Evolutionary conservation across 2,329 filamentous ascomycete genomes (phyloP).

Genomic region (Aureobasidium namibiae): DNA sequence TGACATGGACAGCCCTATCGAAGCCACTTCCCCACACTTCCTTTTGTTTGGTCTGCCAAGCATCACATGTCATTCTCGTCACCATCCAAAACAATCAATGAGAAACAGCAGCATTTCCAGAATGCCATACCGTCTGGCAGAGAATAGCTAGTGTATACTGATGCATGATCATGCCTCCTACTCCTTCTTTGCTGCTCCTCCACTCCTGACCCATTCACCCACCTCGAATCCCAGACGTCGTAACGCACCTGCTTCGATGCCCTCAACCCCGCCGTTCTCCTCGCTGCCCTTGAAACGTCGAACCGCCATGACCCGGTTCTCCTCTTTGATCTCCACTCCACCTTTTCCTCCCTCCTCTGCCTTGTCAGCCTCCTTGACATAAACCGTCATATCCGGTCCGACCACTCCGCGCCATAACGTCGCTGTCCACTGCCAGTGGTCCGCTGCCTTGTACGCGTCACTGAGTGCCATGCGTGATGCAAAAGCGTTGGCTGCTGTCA

Average conservation of each 20-base stretch:
- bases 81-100: neutral
- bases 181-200: conserved; percentile 13
- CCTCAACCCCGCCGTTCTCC: conserved; percentile 17
- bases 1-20: neutral
- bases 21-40: neutral
- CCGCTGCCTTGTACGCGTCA: conserved; percentile 70
- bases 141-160: neutral
- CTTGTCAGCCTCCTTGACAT: conserved; percentile 36
- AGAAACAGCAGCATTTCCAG: neutral
- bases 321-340: conserved; percentile 33
- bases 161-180: neutral
- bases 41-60: neutral
- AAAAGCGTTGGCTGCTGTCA: conserved; percentile 68
- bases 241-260: conserved; percentile 45
- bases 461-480: conserved; percentile 65
- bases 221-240: conserved; percentile 79
- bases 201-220: conserved; percentile 60
- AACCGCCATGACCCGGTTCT: conserved; percentile 28
- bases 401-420: conserved; percentile 84
- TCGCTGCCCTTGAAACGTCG: conserved; percentile 23
- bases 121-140: neutral
- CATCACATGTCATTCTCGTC: neutral
- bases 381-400: conserved; percentile 71
- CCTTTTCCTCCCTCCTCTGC: conserved; percentile 19
- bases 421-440: conserved; percentile 97